Conservation (phyloP, 345 rosid species). For the Barbarea vulgaris region DNA sequence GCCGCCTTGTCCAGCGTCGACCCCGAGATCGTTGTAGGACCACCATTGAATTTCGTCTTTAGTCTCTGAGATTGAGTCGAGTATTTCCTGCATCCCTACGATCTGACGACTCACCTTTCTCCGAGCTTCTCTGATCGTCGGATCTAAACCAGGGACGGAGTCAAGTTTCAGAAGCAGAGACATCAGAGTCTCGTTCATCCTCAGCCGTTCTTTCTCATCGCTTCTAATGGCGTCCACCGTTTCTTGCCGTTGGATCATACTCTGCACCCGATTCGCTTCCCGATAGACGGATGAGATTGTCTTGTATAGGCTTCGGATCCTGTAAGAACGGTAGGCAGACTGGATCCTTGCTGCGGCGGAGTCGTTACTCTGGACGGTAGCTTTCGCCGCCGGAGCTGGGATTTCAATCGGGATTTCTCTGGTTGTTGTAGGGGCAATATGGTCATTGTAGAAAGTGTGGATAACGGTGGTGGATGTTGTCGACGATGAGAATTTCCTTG, state of each 20-base stretch:
- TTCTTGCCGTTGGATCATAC: constrained; percentile 77
- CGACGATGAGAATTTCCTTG: constrained; percentile 43
- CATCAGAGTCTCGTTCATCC: constrained; percentile 84
- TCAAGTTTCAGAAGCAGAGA: constrained; percentile 74
- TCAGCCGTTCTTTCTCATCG: constrained; percentile 62
- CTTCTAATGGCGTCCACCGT: constrained; percentile 77
- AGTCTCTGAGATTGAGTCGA: constrained; percentile 61
- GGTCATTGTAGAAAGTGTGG: constrained; percentile 47
- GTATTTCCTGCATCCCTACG: constrained; percentile 84
- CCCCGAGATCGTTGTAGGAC: constrained; percentile 17
- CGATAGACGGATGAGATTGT: constrained; percentile 53
- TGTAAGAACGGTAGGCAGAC: constrained; percentile 61
- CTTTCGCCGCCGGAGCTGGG: constrained; percentile 28
- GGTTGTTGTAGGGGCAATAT: constrained; percentile 36
- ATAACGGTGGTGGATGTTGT: constrained; percentile 48
- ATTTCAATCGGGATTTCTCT: constrained; percentile 42
- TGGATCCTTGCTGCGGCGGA: constrained; percentile 70
- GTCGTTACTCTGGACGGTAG: constrained; percentile 33
- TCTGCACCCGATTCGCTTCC: constrained; percentile 63
- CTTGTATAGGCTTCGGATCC: constrained; percentile 59
- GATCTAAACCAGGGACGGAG: constrained; percentile 76
- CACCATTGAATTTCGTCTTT: constrained; percentile 41
- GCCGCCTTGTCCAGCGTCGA: constrained; percentile 26
- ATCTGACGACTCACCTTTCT: constrained; percentile 81
- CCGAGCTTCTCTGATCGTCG: constrained; percentile 74